Conservation (phyloP, 148 eudicot species). For the Heliosperma pusillum region DNA sequence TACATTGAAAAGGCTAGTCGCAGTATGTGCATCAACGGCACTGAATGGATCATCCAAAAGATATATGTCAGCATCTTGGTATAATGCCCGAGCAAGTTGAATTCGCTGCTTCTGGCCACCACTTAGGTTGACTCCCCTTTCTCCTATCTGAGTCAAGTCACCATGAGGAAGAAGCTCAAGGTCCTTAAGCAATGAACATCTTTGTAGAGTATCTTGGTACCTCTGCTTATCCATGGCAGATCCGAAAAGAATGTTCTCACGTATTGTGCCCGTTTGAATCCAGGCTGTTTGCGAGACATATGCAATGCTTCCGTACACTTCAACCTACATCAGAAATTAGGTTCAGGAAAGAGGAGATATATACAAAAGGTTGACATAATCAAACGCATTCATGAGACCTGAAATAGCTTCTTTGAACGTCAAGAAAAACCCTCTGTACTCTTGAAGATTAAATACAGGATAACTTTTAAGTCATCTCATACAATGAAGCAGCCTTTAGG, state of each 20-base stretch:
- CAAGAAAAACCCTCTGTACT: not conserved
- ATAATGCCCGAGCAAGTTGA: slow-evolving; percentile 90
- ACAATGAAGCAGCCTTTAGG: not conserved
- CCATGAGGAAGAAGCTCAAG: slow-evolving; percentile 76
- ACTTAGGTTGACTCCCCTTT: slow-evolving; percentile 89
- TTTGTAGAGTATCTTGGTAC: slow-evolving; percentile 67
- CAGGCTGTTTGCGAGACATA: slow-evolving; percentile 93
- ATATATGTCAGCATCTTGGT: slow-evolving; percentile 80
- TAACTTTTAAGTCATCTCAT: not conserved
- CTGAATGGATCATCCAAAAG: slow-evolving; percentile 96
- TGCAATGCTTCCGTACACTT: slow-evolving; percentile 62
- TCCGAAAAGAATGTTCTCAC: slow-evolving; percentile 73
- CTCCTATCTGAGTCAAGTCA: slow-evolving; percentile 90
- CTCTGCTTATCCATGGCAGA: slow-evolving; percentile 48
- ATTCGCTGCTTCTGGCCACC: slow-evolving; percentile 92
- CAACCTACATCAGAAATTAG: slow-evolving; percentile 38
- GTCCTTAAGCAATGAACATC: slow-evolving; percentile 74
- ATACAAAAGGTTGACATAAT: no score
- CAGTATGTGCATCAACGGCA: slow-evolving; percentile 97
- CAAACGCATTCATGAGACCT: not conserved
- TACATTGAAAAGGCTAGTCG: slow-evolving; percentile 79
- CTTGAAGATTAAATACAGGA: not conserved
- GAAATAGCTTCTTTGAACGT: not conserved
- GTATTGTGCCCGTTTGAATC: slow-evolving; percentile 88
- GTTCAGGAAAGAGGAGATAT: slow-evolving; percentile 4